Evolutionary conservation across 2,329 filamentous ascomycete genomes (phyloP).

Genomic region (Escovopsis sp.): DNA sequence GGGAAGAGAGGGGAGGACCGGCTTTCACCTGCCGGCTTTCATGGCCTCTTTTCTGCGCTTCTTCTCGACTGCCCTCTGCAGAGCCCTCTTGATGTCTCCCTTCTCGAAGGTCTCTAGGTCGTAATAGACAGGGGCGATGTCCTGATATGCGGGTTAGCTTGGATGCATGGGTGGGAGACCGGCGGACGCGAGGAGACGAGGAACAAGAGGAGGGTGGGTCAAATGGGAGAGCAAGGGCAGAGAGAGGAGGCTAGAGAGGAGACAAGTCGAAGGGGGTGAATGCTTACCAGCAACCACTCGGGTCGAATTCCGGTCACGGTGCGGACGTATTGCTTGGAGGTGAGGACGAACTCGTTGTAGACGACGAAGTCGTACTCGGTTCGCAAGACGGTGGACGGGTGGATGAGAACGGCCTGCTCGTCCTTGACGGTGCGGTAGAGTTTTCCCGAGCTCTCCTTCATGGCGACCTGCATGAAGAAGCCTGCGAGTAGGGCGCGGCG

Average conservation of each 20-base stretch:
- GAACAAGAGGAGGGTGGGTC: too few relatives aligned
- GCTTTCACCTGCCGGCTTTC: constrained; percentile 28
- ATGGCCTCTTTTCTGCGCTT: constrained; percentile 43
- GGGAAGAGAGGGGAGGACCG: background rate
- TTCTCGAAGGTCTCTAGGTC: constrained; percentile 71
- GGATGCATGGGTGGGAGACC: too few relatives aligned
- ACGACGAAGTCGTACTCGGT: constrained; percentile 92
- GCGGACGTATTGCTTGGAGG: constrained; percentile 94
- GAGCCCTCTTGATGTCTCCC: constrained; percentile 64
- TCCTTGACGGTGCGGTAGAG: constrained; percentile 94
- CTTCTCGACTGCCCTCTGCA: constrained; percentile 43
- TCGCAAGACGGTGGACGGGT: constrained; percentile 79
- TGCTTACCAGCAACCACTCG: constrained; percentile 77
- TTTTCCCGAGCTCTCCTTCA: constrained; percentile 78
- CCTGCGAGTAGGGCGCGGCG: constrained; percentile 79
- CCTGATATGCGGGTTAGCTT: constrained; percentile 30
- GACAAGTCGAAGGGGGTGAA: background rate
- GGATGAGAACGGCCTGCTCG: constrained; percentile 80
- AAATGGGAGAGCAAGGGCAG: too few relatives aligned
- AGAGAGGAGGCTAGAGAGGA: background rate
- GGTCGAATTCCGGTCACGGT: constrained; percentile 84
- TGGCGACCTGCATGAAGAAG: constrained; percentile 99
- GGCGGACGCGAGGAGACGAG: too few relatives aligned
- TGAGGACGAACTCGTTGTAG: constrained; percentile 97
- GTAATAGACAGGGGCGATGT: constrained; percentile 89